Evolutionary conservation across 495 filamentous ascomycete genomes (phyloP).

Genomic region (Mytilinidion resinicola): DNA sequence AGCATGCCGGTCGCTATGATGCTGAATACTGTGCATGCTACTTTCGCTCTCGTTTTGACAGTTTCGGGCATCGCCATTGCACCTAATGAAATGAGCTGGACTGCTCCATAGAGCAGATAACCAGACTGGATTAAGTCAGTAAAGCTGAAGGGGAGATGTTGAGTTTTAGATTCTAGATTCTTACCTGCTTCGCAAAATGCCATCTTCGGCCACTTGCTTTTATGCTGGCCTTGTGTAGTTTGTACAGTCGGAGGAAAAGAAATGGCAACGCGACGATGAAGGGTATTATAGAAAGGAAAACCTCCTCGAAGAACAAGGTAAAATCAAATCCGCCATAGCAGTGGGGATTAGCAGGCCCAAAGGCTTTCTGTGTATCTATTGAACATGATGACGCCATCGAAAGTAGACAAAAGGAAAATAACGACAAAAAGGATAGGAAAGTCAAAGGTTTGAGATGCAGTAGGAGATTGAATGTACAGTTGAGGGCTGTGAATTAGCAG

Average conservation of each 20-base stretch:
- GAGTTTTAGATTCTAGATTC: not conserved
- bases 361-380: slow-evolving; percentile 10
- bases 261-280: slow-evolving; percentile 7
- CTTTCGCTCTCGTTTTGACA: slow-evolving; percentile 7
- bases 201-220: slow-evolving; percentile 4
- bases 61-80: slow-evolving; percentile 12
- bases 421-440: not conserved
- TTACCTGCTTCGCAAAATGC: slow-evolving; percentile 15
- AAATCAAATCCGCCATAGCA: slow-evolving; percentile 17
- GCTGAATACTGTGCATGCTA: slow-evolving; percentile 1
- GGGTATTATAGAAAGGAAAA: slow-evolving; percentile 13
- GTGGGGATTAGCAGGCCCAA: slow-evolving; percentile 8
- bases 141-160: not conserved
- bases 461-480: not conserved
- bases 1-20: slow-evolving; percentile 12
- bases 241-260: slow-evolving; percentile 3
- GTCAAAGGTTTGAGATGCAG: not conserved
- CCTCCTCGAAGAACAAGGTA: slow-evolving; percentile 15
- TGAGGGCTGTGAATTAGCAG: not conserved
- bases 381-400: slow-evolving; percentile 4
- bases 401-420: slow-evolving; percentile 6
- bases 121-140: not conserved
- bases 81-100: slow-evolving; percentile 10
- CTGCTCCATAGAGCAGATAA: slow-evolving; percentile 12
- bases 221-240: slow-evolving; percentile 9